Percentiles rank a stretch among this genome's conserved stretches.
Conservation (phyloP, 257 asterid species). For the Paraleonurus japonicus region DNA sequence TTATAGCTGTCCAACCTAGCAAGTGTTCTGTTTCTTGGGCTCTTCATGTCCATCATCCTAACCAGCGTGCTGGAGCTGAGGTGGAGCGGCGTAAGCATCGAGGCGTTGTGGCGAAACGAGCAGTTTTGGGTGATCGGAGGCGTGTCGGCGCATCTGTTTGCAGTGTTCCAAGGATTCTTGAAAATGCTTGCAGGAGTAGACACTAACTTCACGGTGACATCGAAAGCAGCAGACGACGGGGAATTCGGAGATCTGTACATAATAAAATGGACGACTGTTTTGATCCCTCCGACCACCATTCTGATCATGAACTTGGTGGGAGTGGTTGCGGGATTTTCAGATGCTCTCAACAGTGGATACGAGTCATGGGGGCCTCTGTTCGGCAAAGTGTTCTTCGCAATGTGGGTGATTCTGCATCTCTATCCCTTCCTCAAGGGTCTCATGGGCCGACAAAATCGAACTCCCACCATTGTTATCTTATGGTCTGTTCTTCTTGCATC, state of each 20-base stretch:
- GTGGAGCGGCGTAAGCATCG: slow-evolving; percentile 97
- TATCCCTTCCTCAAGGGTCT: slow-evolving; percentile 96
- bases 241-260: slow-evolving; percentile 88
- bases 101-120: slow-evolving; percentile 95
- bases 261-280: slow-evolving; percentile 90
- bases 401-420: slow-evolving; percentile 90
- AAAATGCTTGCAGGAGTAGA: slow-evolving; percentile 92
- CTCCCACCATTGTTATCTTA: slow-evolving; percentile 82
- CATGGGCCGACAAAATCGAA: slow-evolving; percentile 90
- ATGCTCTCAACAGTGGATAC: slow-evolving; percentile 87
- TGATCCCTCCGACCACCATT: slow-evolving; percentile 92
- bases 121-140: slow-evolving; percentile 99
- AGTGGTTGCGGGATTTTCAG: slow-evolving; percentile 92
- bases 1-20: slow-evolving; percentile 79
- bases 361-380: slow-evolving; percentile 94
- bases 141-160: slow-evolving; percentile 94
- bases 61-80: slow-evolving; percentile 87
- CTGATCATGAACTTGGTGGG: slow-evolving; percentile 83
- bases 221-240: slow-evolving; percentile 77
- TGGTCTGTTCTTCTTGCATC: slow-evolving; percentile 98
- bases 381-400: slow-evolving; percentile 87
- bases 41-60: slow-evolving; percentile 72
- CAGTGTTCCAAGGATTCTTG: slow-evolving; percentile 96
- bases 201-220: slow-evolving; percentile 88
- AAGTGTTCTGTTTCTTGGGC: slow-evolving; percentile 82